Base-by-base conservation (phyloP, 257 asterid genomes). In the Lavandula angustifolia region DNA sequence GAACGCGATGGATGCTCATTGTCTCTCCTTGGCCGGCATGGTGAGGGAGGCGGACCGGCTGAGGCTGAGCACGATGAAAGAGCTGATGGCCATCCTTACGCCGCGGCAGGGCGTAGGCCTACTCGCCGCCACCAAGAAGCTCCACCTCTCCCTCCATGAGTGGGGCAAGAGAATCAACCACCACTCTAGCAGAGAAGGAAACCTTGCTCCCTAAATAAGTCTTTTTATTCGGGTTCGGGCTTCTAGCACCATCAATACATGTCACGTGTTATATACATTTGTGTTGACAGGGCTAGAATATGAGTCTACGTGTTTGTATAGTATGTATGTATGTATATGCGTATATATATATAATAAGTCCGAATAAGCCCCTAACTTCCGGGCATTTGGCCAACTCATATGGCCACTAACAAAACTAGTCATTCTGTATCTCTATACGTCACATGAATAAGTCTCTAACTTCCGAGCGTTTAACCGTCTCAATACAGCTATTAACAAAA, bases 141-240 rank as follows among this genome's bases (percentile, higher is more conserved):
- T 83, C 52, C 82, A 78, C 53, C 74, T 83, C 53, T 77, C 76
- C 3, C 55, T 83, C 68, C 83, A 80, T 16, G 73, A 80, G 63
- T 75, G 82, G 82, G 80, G 83, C 7, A 63, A 69, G 69, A 71
- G 7, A 46, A 70, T 59, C 40, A 74, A 68, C 6, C 42, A 14
- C 40, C 69, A 43, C 14, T 10, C 48, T 12, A 14, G n/a, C 27
- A 12, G 46, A 40, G 46, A 9, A 40, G 46, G n/a, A 12, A 37
- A 37, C 10, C 46, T 9, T 41, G n/a, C 46, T 10, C 46, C 46
- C 46, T 1, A 7, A 41, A 10, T 41, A 43, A 12, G 37, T 33
- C 37, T 3, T 33, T 33, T 33, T 33, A 4, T 33, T 33, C 37
- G 6, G 4, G 37, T 9, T 40, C 0, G 4, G 46, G 27, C 27